These are phyloP conservation scores for Aspergillus awamori DNA, from an alignment of 2,329 filamentous ascomycete genomes.

Conservation along the genomic window DNA sequence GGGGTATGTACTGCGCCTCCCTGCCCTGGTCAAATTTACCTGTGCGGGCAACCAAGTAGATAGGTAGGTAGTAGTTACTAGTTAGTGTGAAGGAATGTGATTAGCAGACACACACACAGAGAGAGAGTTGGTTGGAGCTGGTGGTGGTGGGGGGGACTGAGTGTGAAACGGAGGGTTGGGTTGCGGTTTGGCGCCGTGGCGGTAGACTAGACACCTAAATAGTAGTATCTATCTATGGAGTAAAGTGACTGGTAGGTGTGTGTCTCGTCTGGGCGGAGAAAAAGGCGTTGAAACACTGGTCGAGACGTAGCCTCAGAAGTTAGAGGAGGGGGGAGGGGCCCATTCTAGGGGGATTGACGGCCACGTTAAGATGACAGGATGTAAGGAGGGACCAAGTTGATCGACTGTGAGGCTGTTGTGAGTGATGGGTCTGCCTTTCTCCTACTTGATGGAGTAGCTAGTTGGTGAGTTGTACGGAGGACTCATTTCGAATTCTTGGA, in stretches of 20 bases:
- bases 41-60: background rate
- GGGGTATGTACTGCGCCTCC: background rate
- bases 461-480: background rate
- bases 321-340: background rate
- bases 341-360: background rate
- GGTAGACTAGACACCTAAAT: background rate
- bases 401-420: background rate
- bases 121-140: background rate
- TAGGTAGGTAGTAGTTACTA: too few species aligned
- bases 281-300: constrained; percentile 29
- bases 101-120: background rate
- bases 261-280: background rate
- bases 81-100: background rate
- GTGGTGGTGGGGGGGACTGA: background rate
- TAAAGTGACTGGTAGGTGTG: background rate
- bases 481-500: background rate
- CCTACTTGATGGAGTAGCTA: background rate
- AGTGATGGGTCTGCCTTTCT: background rate
- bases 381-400: constrained; percentile 5
- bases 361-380: constrained; percentile 6
- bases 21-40: background rate
- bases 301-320: constrained; percentile 12
- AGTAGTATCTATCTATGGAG: too few species aligned
- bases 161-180: constrained; percentile 4
- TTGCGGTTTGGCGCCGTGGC: constrained; percentile 17